Evolutionary conservation across 2,329 filamentous ascomycete species (phyloP), one percentile per base, ranked within the genome.

Genomic region (Pyrenophora seminiperda): DNA sequence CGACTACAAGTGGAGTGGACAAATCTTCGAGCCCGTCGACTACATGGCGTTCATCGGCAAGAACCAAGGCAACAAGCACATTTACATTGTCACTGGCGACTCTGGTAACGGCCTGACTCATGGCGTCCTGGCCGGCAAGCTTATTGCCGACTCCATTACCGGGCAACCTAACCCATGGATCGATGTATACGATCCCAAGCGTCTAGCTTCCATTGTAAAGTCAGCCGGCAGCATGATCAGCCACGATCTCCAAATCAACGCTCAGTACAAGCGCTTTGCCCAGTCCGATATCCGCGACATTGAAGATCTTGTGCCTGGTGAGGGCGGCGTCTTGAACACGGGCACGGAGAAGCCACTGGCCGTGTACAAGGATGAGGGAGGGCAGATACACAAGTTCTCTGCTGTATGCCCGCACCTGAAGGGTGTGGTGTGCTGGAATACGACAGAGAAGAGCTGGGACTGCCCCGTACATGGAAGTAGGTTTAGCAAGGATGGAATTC

Each of bases 101-200:
- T 82, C 77, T 2, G 82, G 82, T 1, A 81, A 84, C 53, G 81
- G 81, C 0, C 68, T 84, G 7, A 84, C 82, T 0, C 79, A 84
- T 42, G 81, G 79, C 11, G 79, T 82, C 0, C 58, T 84, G 5
- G 81, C 79, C 0, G 78, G 79, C 0, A 71, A 69, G 31, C 67
- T 85, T 42, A 76, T 84, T 34, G 77, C 81, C 0, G 81, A 84
- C 53, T 75, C 80, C 53, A 82, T 85, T 29, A 74, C 77, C 2
- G 77, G 75, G 3, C 65, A 73, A n/a, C 54, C 70, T 7, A 83
- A 83, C 48, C 56, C 72, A 0, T 84, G 82, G 81, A 69, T 72
- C 1, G 60, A 66, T 2, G 59, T 82, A 6, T 84, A 84, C 67
- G 74, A 73, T 4, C 81, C 81, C 0, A 80, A 76, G 36, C 76